Conservation (phyloP, 257 asterid genomes). For the Forsythia suspensa region DNA sequence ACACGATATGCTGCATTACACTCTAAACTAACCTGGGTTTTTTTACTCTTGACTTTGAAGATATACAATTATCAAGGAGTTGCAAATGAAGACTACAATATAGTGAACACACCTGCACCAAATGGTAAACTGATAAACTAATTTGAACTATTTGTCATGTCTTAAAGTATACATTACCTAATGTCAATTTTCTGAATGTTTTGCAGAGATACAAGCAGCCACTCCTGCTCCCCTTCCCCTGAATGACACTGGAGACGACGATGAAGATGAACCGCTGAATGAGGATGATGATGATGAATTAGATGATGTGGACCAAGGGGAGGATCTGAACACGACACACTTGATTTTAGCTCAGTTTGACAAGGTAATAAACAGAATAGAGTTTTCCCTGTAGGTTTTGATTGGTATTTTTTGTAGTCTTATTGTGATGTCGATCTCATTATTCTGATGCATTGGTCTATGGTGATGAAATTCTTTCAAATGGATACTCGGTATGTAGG, state of each 20-base stretch:
- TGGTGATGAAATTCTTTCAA: background rate
- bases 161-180: constrained; percentile 10
- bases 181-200: constrained; percentile 23
- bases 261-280: constrained; percentile 90
- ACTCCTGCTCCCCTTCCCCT: constrained; percentile 86
- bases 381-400: background rate
- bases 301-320: constrained; percentile 88
- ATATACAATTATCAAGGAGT: constrained; percentile 88
- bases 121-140: constrained; percentile 44
- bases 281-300: constrained; percentile 91
- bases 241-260: constrained; percentile 70
- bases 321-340: constrained; percentile 78
- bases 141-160: constrained; percentile 1
- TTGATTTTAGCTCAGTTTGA: constrained; percentile 94
- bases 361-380: constrained; percentile 46
- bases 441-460: background rate
- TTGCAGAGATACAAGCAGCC: constrained; percentile 75
- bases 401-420: background rate
- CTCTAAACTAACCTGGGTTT: constrained; percentile 23
- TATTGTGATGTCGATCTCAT: background rate
- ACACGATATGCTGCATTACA: background rate
- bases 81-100: constrained; percentile 88
- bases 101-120: constrained; percentile 84
- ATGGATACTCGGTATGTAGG: constrained; percentile 40
- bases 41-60: constrained; percentile 38